These are phyloP conservation scores for Phalaenopsis aphrodite DNA, from an alignment of 106 monocot genomes.

Conservation along the genomic window DNA sequence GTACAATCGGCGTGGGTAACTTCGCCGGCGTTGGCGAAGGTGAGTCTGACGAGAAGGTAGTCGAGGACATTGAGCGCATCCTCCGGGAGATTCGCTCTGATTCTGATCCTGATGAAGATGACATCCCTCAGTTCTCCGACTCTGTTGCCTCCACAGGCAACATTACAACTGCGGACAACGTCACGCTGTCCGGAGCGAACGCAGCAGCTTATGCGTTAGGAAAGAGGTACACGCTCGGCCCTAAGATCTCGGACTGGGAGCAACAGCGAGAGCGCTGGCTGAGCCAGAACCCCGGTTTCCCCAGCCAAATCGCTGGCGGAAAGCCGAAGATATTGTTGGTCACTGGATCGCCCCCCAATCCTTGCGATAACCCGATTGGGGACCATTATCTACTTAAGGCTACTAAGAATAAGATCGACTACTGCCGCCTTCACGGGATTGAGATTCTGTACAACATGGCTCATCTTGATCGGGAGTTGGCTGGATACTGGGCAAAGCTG, in stretches of 20 bases:
- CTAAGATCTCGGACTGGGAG: slow-evolving; percentile 73
- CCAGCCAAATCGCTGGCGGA: slow-evolving; percentile 16
- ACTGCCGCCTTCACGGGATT: slow-evolving; percentile 71
- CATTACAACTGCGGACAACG: not conserved
- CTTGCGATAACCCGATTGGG: slow-evolving; percentile 66
- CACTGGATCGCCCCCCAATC: slow-evolving; percentile 66
- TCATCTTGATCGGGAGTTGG: slow-evolving; percentile 58
- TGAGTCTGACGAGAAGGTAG: slow-evolving; percentile 27
- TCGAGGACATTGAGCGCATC: slow-evolving; percentile 79
- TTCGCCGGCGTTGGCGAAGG: slow-evolving; percentile 17
- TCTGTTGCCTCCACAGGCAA: not conserved
- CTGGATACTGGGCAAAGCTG: slow-evolving; percentile 78
- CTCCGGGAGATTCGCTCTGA: slow-evolving; percentile 78
- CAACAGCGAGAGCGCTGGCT: slow-evolving; percentile 49
- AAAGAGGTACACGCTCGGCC: slow-evolving; percentile 45
- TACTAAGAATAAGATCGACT: slow-evolving; percentile 84
- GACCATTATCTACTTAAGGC: slow-evolving; percentile 76
- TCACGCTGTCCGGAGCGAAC: slow-evolving; percentile 2
- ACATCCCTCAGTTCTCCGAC: not conserved
- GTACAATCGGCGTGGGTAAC: slow-evolving; percentile 68
- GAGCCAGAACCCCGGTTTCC: slow-evolving; percentile 42
- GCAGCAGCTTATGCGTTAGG: not conserved
- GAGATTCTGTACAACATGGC: slow-evolving; percentile 79
- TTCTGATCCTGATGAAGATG: slow-evolving; percentile 51
- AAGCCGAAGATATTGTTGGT: slow-evolving; percentile 56